These are phyloP conservation scores for Salix suchowensis DNA, from an alignment of 345 rosid species.

Conservation along the genomic window DNA sequence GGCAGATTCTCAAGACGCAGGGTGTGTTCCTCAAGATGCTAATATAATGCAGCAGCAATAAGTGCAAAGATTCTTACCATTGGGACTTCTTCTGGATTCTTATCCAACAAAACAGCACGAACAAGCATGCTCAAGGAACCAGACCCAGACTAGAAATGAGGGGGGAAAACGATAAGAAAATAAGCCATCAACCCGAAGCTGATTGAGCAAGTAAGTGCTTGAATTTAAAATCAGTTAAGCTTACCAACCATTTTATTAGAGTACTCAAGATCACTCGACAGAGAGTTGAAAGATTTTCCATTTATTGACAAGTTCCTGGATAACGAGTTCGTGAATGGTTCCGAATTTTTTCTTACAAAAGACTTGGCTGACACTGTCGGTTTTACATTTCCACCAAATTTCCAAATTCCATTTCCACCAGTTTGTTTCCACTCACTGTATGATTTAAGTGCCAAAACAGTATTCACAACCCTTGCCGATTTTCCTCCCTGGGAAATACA, in stretches of 20 bases:
- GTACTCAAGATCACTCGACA: constrained; percentile 32
- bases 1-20: neutral
- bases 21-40: neutral
- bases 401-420: constrained; percentile 79
- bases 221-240: constrained; percentile 20
- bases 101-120: constrained; percentile 67
- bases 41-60: neutral
- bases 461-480: constrained; percentile 67
- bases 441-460: constrained; percentile 76
- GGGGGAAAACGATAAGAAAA: neutral
- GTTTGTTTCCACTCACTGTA: constrained; percentile 73
- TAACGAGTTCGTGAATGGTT: constrained; percentile 66
- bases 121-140: constrained; percentile 68
- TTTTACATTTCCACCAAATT: constrained; percentile 72
- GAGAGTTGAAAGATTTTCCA: constrained; percentile 33
- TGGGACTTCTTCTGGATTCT: constrained; percentile 80
- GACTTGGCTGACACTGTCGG: constrained; percentile 41
- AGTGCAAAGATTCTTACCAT: constrained; percentile 39
- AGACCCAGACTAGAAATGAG: constrained; percentile 43
- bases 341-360: constrained; percentile 63
- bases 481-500: constrained; percentile 62
- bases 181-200: neutral
- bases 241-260: constrained; percentile 63
- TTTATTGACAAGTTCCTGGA: constrained; percentile 51
- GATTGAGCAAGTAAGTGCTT: constrained; percentile 4